Evolutionary conservation across 1,284 basidiomycete genomes (phyloP).

Genomic region (Trichosporon sp.): DNA sequence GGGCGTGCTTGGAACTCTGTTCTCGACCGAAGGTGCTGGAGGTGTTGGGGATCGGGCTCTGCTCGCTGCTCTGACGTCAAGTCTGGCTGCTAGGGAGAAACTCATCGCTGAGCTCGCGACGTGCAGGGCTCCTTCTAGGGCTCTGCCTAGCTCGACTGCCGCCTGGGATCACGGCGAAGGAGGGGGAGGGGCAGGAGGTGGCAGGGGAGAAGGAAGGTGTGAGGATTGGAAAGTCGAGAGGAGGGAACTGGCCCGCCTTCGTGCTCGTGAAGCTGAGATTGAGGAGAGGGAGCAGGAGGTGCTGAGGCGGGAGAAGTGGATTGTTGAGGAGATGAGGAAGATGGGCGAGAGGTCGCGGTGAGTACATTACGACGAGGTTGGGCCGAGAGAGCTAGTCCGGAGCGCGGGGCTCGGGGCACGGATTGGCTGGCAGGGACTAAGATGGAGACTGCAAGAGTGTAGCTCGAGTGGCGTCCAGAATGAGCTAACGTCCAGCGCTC

Average conservation of each 20-base stretch:
- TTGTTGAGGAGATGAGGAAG: constrained; percentile 42
- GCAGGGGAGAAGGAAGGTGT: too few species aligned
- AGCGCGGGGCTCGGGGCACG: too few species aligned
- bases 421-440: neutral
- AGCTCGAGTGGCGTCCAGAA: too few species aligned
- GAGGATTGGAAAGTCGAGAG: too few species aligned
- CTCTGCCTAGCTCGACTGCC: neutral
- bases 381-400: too few species aligned
- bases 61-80: constrained; percentile 31
- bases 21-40: too few species aligned
- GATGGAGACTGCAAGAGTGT: too few species aligned
- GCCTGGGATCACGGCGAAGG: neutral
- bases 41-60: constrained; percentile 16
- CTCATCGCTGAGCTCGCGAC: constrained; percentile 24
- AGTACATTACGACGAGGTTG: too few species aligned
- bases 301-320: constrained; percentile 39
- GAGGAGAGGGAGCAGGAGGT: constrained; percentile 41
- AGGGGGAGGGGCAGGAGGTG: too few species aligned
- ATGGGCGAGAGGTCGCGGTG: constrained; percentile 39
- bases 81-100: constrained; percentile 31
- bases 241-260: neutral
- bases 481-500: constrained; percentile 17
- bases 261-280: constrained; percentile 32
- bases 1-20: too few species aligned
- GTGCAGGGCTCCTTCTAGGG: constrained; percentile 9